Base-by-base conservation (phyloP, 1,284 basidiomycete genomes). In the Inonotus obliquus region DNA sequence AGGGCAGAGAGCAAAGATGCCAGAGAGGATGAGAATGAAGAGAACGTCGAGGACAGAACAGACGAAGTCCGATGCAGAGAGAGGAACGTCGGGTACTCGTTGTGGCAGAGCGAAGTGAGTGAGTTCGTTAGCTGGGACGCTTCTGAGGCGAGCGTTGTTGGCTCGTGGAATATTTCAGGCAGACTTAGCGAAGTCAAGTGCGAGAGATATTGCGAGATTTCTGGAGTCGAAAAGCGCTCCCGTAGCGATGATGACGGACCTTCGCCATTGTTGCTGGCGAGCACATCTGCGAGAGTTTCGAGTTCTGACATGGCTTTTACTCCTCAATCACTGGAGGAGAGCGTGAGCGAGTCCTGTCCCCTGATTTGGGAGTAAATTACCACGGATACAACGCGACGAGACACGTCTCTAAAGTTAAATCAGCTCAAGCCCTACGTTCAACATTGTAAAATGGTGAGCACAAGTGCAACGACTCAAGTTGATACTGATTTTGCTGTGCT, bases 51-150 rank as follows among this genome's bases (percentile, higher is more conserved):
- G 0, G 83, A 78, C 55, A 96, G 83, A 0, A 89, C 86, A 29
- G 82, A 81, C 1, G 83, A 92, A 47, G 81, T 89, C 65, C 76
- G 77, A 73, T 94, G 92, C 10, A 95, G 81, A 10, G 89, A 87
- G 63, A 96, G 82, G 69, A 96, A 94, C 0, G 92, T 93, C 25
- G 89, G 84, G 72, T 96, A 94, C 35, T 93, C 93, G 4, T 91
- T 86, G 65, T 91, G 90, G 64, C 93, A 95, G 21, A 96, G 81
- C 48, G 90, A 90, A 2, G 90, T 94, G 66, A 96, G 80, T 63
- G 93, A 94, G 55, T 89, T 88, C 17, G 92, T 92, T 62, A 95
- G 81, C 64, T 91, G 89, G 48, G 91, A 86, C 0, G 90, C 84
- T 63, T 94, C 92, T 0, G 89, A 87, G 51, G 89, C 84, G 45